Conservation (phyloP, 1,284 basidiomycete genomes). For the Lignosus rhinocerotis region DNA sequence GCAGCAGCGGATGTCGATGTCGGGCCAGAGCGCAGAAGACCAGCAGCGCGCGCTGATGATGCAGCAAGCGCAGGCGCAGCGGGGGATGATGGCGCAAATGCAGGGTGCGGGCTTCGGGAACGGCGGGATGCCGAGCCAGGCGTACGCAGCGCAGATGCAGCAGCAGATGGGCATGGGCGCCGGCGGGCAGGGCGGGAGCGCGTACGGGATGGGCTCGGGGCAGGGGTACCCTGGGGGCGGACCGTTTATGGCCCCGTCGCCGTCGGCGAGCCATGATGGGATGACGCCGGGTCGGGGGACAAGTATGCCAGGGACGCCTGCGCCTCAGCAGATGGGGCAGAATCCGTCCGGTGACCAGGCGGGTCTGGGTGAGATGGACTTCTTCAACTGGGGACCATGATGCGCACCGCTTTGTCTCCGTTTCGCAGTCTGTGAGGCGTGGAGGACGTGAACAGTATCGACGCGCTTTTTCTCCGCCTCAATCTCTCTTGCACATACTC, state of each 20-base stretch:
- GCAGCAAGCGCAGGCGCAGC: slow-evolving; percentile 35
- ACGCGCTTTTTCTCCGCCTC: background rate
- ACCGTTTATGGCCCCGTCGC: slow-evolving; percentile 30
- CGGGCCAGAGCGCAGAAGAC: slow-evolving; percentile 45
- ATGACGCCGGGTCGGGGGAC: slow-evolving; percentile 27
- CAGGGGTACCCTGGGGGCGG: slow-evolving; percentile 19
- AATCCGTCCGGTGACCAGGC: slow-evolving; percentile 27
- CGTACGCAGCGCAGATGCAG: slow-evolving; percentile 6
- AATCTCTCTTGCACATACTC: background rate
- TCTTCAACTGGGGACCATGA: slow-evolving; percentile 33
- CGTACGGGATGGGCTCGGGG: slow-evolving; percentile 43
- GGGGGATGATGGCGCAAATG: slow-evolving; percentile 21
- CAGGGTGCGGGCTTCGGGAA: slow-evolving; percentile 17
- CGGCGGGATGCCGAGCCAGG: slow-evolving; percentile 12
- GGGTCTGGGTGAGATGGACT: slow-evolving; percentile 29
- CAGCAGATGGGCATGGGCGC: slow-evolving; percentile 11
- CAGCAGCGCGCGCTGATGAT: slow-evolving; percentile 50
- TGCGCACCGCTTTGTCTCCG: background rate
- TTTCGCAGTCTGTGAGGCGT: background rate
- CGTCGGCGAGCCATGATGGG: slow-evolving; percentile 29
- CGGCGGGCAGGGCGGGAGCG: slow-evolving; percentile 5
- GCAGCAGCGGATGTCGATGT: slow-evolving; percentile 37
- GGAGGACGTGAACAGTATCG: background rate
- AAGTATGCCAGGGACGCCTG: slow-evolving; percentile 28
- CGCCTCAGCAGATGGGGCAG: slow-evolving; percentile 29